phyloP scores from a whole-genome alignment of 495 filamentous ascomycete species.

The Penicillium mononematosum region DNA sequence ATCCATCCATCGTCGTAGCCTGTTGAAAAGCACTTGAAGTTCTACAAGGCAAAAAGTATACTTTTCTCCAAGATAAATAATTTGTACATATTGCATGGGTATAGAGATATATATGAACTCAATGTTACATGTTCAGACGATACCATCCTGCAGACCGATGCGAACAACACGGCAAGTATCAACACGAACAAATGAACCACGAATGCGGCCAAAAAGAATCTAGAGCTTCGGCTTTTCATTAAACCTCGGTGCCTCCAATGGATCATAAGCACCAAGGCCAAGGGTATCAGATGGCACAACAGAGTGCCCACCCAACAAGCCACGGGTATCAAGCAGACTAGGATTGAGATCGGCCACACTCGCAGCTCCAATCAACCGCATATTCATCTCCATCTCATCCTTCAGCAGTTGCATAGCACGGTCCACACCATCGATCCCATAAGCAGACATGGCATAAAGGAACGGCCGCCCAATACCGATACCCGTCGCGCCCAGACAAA shows the following conservation, averaged over 20 bases:
- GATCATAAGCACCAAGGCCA: conserved; percentile 61
- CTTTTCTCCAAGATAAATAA: neutral
- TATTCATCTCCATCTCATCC: conserved; percentile 99
- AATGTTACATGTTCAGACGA: neutral
- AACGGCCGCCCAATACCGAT: conserved; percentile 95
- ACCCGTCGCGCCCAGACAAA: conserved; percentile 88
- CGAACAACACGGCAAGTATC: neutral
- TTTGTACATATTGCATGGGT: conserved; percentile 7
- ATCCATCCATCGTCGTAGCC: neutral
- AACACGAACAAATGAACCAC: neutral
- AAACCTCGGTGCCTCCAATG: conserved; percentile 58
- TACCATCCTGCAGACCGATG: neutral
- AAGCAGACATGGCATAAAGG: conserved; percentile 92
- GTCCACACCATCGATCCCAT: conserved; percentile 83
- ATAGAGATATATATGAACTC: conserved; percentile 4
- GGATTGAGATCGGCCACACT: conserved; percentile 75
- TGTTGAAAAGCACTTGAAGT: neutral
- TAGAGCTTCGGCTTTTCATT: conserved; percentile 60
- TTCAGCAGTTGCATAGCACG: conserved; percentile 92
- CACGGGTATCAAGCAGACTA: conserved; percentile 72
- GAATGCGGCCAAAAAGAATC: neutral
- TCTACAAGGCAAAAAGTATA: neutral
- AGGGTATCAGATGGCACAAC: conserved; percentile 70
- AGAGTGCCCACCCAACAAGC: conserved; percentile 64
- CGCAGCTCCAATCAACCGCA: conserved; percentile 84